phyloP scores from a whole-genome alignment of 1,284 basidiomycete genomes.

The Cryptococcus sp. region DNA sequence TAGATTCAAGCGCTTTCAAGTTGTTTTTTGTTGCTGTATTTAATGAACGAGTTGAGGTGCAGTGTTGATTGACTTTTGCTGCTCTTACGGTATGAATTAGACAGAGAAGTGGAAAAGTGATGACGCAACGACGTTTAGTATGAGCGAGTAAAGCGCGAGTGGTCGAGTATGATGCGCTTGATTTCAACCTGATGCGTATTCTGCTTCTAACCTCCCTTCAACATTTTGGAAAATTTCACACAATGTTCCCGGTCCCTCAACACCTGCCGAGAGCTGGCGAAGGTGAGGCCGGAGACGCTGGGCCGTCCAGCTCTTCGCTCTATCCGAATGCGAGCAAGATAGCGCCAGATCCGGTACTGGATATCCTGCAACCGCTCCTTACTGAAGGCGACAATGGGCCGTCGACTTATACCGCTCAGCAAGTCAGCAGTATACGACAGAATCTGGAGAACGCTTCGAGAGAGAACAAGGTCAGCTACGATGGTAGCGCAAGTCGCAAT shows the following conservation, averaged over 20 bases:
- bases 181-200: too few relatives aligned
- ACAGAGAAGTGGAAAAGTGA: conserved; percentile 3
- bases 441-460: conserved; percentile 26
- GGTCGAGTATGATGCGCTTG: too few relatives aligned
- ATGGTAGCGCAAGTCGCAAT: neutral
- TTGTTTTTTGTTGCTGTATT: too few relatives aligned
- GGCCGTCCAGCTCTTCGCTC: neutral
- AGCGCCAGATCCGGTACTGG: conserved; percentile 23
- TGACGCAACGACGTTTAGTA: conserved; percentile 6
- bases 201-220: too few relatives aligned
- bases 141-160: too few relatives aligned
- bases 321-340: neutral
- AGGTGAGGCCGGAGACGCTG: neutral
- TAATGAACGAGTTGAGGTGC: too few relatives aligned
- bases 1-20: too few relatives aligned
- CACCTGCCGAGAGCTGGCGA: conserved; percentile 28
- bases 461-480: conserved; percentile 30
- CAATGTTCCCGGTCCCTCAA: conserved; percentile 35
- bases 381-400: neutral
- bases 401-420: conserved; percentile 16
- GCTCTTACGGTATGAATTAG: conserved; percentile 1
- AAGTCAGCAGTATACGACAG: conserved; percentile 23
- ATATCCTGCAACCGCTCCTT: conserved; percentile 29
- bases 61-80: neutral
- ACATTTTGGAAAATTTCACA: too few relatives aligned